A percentile compares a stretch with the other conserved stretches of the same genome.
Evolutionary conservation across 1,139 yeast species (phyloP).

Genomic region (Candida neerlandica): DNA sequence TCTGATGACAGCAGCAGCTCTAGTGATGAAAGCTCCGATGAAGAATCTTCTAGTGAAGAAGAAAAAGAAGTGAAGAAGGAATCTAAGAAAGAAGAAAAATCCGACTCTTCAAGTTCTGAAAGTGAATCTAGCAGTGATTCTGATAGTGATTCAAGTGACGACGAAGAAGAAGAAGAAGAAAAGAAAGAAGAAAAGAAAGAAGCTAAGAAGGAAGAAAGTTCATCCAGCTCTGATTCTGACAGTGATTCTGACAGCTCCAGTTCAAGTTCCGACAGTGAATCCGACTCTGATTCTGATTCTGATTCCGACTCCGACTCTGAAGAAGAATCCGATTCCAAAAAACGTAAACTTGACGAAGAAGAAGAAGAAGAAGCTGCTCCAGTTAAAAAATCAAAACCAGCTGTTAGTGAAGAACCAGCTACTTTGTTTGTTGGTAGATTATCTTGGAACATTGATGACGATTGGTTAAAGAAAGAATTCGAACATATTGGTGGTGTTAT

Average conservation of each 20-base stretch:
- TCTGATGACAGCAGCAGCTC: slow-evolving; percentile 5
- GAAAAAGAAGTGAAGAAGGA: slow-evolving; percentile 28
- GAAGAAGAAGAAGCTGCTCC: slow-evolving; percentile 32
- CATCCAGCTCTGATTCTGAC: slow-evolving; percentile 22
- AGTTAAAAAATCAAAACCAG: slow-evolving; percentile 37
- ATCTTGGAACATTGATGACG: slow-evolving; percentile 97
- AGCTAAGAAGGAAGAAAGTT: slow-evolving; percentile 22
- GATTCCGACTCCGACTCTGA: slow-evolving; percentile 28
- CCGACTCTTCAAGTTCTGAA: slow-evolving; percentile 20
- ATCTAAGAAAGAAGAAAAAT: slow-evolving; percentile 23
- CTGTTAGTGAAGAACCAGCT: slow-evolving; percentile 62
- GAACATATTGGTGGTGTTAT: slow-evolving; percentile 79
- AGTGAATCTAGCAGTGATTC: slow-evolving; percentile 19
- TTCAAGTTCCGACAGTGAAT: slow-evolving; percentile 28
- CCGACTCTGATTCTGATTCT: slow-evolving; percentile 30
- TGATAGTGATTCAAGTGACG: slow-evolving; percentile 22
- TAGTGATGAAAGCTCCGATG: slow-evolving; percentile 8
- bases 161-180: slow-evolving; percentile 20
- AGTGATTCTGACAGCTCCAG: slow-evolving; percentile 17
- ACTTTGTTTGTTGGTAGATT: slow-evolving; percentile 95
- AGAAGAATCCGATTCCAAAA: slow-evolving; percentile 27
- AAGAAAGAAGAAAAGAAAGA: slow-evolving; percentile 24
- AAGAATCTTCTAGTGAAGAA: slow-evolving; percentile 18
- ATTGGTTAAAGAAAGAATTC: slow-evolving; percentile 87
- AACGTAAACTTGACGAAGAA: slow-evolving; percentile 40